Conservation (phyloP, 2,329 filamentous ascomycete genomes). For the Aschersonia sp. region DNA sequence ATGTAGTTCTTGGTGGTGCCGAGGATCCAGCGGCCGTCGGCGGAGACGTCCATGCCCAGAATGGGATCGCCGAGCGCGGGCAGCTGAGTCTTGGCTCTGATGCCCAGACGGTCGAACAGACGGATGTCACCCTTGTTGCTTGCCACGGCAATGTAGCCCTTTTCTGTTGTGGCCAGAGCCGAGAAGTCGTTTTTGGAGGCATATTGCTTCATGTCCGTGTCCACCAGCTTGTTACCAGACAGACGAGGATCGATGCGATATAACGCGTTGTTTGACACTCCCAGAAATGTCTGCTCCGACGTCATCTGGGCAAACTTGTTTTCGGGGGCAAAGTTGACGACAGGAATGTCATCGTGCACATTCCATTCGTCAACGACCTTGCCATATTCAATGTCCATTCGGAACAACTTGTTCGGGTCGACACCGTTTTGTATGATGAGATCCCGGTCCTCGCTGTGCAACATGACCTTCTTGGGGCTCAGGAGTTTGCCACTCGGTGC, state of each 20-base stretch:
- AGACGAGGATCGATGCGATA: constrained; percentile 90
- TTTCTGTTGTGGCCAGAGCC: constrained; percentile 82
- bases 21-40: constrained; percentile 89
- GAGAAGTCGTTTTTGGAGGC: constrained; percentile 96
- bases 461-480: constrained; percentile 92
- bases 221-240: constrained; percentile 81
- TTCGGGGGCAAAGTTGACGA: constrained; percentile 83
- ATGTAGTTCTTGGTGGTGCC: constrained; percentile 91
- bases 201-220: constrained; percentile 89
- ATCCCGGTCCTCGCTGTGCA: constrained; percentile 79
- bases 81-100: constrained; percentile 95
- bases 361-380: constrained; percentile 99
- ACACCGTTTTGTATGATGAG: constrained; percentile 74
- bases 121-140: constrained; percentile 97
- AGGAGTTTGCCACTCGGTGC: constrained; percentile 79
- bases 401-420: constrained; percentile 82
- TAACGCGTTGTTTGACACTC: constrained; percentile 81
- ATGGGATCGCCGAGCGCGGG: constrained; percentile 92
- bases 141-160: constrained; percentile 91
- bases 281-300: constrained; percentile 84
- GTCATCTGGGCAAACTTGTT: constrained; percentile 99
- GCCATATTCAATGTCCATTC: constrained; percentile 95
- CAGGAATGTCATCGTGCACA: constrained; percentile 87
- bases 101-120: constrained; percentile 88
- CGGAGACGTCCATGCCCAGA: constrained; percentile 85